Evolutionary conservation across 2,329 filamentous ascomycete genomes (phyloP).

Genomic region (Calycina herbarum): DNA sequence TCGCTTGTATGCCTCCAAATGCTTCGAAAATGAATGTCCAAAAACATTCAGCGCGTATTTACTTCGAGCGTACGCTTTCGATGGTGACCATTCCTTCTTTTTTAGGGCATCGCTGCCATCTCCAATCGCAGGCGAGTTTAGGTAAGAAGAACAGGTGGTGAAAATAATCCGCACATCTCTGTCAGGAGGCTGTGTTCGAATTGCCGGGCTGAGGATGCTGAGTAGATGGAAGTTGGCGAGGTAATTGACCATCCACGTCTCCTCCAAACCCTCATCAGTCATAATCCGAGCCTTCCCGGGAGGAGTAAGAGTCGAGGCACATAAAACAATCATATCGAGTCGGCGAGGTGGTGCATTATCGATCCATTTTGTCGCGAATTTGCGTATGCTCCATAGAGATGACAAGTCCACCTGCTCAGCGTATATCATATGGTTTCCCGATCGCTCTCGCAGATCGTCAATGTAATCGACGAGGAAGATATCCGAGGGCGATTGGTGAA

Average conservation of each 20-base stretch:
- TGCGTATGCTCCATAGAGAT: constrained; percentile 84
- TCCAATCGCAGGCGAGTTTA: constrained; percentile 68
- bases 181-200: constrained; percentile 89
- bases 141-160: constrained; percentile 84
- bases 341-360: constrained; percentile 89
- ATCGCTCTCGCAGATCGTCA: constrained; percentile 75
- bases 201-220: constrained; percentile 84
- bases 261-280: constrained; percentile 80
- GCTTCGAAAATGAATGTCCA: constrained; percentile 87
- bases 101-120: constrained; percentile 46
- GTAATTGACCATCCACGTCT: constrained; percentile 93
- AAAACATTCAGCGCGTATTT: constrained; percentile 86
- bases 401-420: constrained; percentile 91
- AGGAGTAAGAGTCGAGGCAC: constrained; percentile 75
- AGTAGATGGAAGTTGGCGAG: constrained; percentile 94
- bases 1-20: constrained; percentile 78
- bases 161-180: constrained; percentile 89
- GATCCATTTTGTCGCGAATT: constrained; percentile 97
- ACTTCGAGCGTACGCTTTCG: constrained; percentile 62
- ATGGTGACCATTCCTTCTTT: constrained; percentile 54
- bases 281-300: constrained; percentile 58
- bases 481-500: constrained; percentile 76
- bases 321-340: constrained; percentile 88
- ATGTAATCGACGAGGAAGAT: constrained; percentile 91
- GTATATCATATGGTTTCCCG: constrained; percentile 85